phyloP scores from a whole-genome alignment of 2,329 filamentous ascomycete species.

The Paraphoma chrysanthemicola region DNA sequence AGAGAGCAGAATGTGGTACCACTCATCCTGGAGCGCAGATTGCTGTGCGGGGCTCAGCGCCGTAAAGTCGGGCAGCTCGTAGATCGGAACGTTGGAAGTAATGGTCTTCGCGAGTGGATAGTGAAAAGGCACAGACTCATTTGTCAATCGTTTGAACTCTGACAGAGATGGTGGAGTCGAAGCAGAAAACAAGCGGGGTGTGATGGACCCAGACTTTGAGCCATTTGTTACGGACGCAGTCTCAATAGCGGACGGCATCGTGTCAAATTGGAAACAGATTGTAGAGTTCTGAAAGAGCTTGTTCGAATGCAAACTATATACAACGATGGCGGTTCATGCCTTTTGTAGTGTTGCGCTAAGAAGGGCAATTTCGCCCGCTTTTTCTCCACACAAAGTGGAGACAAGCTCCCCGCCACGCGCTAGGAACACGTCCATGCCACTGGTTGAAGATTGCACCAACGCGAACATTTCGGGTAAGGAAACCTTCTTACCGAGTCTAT shows the following conservation, averaged over 20 bases:
- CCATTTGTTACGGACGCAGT: constrained; percentile 1
- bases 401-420: background rate
- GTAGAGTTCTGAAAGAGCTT: background rate
- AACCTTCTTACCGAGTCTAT: too few species aligned
- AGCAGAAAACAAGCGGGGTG: constrained; percentile 35
- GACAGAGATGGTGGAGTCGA: constrained; percentile 49
- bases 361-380: constrained; percentile 3
- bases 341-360: background rate
- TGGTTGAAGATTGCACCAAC: too few species aligned
- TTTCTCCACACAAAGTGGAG: background rate
- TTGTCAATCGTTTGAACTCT: constrained; percentile 55
- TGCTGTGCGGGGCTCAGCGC: constrained; percentile 38
- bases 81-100: constrained; percentile 63
- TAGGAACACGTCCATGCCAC: background rate
- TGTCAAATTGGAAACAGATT: background rate
- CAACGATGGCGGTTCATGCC: background rate
- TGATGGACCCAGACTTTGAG: constrained; percentile 13
- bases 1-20: constrained; percentile 63
- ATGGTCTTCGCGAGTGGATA: constrained; percentile 60
- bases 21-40: constrained; percentile 63
- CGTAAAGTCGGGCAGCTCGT: constrained; percentile 54
- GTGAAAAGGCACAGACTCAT: constrained; percentile 41
- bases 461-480: too few species aligned
- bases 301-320: background rate
- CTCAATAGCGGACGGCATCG: background rate